These are phyloP conservation scores for Rubus parviflorus DNA, from an alignment of 306 rosid species.

Conservation along the genomic window DNA sequence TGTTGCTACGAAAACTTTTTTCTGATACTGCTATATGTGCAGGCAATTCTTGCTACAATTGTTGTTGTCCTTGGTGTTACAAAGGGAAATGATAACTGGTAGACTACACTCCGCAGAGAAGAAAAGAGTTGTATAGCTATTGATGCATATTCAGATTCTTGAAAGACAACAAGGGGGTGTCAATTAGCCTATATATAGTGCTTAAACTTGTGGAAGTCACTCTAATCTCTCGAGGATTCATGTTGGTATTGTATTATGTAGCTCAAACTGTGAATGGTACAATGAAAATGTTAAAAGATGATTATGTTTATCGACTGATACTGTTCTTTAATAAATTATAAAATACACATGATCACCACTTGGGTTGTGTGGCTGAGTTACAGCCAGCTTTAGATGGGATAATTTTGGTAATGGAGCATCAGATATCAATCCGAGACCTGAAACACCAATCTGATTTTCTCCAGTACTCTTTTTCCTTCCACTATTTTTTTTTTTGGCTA, in stretches of 20 bases:
- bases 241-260: conserved; percentile 10
- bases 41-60: conserved; percentile 73
- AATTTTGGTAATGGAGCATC: background rate
- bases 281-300: background rate
- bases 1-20: background rate
- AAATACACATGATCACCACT: background rate
- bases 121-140: conserved; percentile 41
- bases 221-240: background rate
- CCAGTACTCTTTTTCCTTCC: too few relatives aligned
- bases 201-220: conserved; percentile 2
- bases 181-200: conserved; percentile 5
- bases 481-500: too few relatives aligned
- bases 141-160: conserved; percentile 23
- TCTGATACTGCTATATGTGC: conserved; percentile 28
- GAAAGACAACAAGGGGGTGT: conserved; percentile 2
- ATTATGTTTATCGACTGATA: background rate
- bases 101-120: conserved; percentile 27
- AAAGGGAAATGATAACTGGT: conserved; percentile 51
- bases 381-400: background rate
- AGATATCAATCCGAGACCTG: background rate
- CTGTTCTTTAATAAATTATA: background rate
- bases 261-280: background rate
- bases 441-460: background rate
- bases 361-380: too few relatives aligned
- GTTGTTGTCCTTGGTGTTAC: conserved; percentile 63